These are phyloP conservation scores for Colletotrichum sp. DNA, from an alignment of 2,329 filamentous ascomycete species.

Conservation along the genomic window DNA sequence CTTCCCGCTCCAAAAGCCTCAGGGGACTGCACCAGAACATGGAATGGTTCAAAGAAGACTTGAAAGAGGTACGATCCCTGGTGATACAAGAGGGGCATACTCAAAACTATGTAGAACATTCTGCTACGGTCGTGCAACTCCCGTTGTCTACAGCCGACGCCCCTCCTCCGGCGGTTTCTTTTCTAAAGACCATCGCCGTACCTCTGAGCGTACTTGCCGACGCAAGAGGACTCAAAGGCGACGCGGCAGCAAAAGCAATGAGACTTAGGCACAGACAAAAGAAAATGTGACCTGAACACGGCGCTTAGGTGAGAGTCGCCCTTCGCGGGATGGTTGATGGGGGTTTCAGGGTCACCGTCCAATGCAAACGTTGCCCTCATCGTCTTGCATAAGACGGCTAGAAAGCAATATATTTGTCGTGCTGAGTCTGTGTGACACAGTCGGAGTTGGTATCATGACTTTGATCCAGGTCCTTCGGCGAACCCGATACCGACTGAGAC, in stretches of 20 bases:
- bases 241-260: background rate
- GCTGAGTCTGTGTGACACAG: background rate
- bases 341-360: background rate
- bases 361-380: background rate
- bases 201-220: background rate
- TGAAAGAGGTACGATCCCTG: background rate
- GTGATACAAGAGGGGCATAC: background rate
- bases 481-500: background rate
- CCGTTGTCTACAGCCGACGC: background rate
- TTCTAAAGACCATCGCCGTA: background rate
- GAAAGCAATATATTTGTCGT: background rate
- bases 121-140: background rate
- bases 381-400: background rate
- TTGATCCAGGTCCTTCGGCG: background rate
- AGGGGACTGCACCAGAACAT: background rate
- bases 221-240: background rate
- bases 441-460: background rate
- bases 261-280: background rate
- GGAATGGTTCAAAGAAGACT: background rate
- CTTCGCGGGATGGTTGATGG: background rate
- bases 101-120: background rate
- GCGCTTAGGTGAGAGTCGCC: background rate
- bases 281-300: background rate
- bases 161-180: background rate
- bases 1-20: background rate